These are phyloP conservation scores for Dactylis glomerata DNA, from an alignment of 176 grass and related monocot genomes.

Conservation along the genomic window DNA sequence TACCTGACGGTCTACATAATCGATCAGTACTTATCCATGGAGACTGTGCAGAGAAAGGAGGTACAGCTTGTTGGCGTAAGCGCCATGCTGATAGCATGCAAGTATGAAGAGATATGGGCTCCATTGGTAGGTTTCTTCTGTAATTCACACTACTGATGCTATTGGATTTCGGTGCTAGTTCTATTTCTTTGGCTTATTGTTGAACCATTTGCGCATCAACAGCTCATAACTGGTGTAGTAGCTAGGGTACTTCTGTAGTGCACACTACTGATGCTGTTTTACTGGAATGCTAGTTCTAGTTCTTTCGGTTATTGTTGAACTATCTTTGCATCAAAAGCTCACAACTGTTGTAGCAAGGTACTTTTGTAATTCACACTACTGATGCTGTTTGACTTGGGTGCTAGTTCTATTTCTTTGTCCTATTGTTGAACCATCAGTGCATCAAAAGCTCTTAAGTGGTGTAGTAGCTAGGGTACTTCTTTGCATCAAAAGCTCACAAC, in stretches of 20 bases:
- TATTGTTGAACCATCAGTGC: not conserved
- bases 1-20: constrained; percentile 76
- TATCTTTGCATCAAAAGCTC: not conserved
- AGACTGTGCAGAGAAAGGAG: constrained; percentile 47
- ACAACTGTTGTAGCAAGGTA: too few relatives aligned
- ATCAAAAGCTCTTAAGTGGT: not conserved
- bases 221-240: not conserved
- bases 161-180: constrained; percentile 26
- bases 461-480: constrained; percentile 11
- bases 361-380: too few relatives aligned
- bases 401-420: too few relatives aligned
- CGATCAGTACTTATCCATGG: constrained; percentile 61
- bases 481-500: not conserved
- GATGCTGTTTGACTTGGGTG: too few relatives aligned
- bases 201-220: not conserved
- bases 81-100: constrained; percentile 82
- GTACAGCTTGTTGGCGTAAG: constrained; percentile 72
- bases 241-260: not conserved
- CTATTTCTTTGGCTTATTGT: not conserved
- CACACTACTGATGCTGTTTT: too few relatives aligned
- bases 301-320: not conserved
- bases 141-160: constrained; percentile 5
- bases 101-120: constrained; percentile 82
- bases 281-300: constrained; percentile 25
- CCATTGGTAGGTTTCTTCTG: constrained; percentile 48